Evolutionary conservation across 2,329 filamentous ascomycete species (phyloP), one percentile per base, ranked within the genome.

Genomic region (Sphaerulina vaccinii): DNA sequence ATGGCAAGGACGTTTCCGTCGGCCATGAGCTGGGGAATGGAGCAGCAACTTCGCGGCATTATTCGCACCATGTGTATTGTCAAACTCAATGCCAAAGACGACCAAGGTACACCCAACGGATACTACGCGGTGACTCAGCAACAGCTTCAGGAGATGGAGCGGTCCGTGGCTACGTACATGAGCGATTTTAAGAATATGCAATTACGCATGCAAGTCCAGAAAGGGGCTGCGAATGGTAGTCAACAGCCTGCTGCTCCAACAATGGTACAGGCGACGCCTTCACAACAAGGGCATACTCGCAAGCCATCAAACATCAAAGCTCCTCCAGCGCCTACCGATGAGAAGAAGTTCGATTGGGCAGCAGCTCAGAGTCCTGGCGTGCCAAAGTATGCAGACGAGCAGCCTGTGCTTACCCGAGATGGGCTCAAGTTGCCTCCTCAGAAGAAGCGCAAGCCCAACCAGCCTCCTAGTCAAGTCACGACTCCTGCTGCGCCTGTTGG

Each of bases 391-490:
- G 80, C 81, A 50, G 73, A 73, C 7, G 56, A 57, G 18, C 71
- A 73, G 16, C 75, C 74, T 16, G 72, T 75, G 43, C 73, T 84
- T 42, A 80, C 76, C 3, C 74, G 76, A 9, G 78, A 80, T 44
- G 79, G 82, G 56, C 72, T 85, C 40, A 78, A 81, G 40, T 67
- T 84, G 19, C 82, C 81, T 15, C 73, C 77, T 2, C 72, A 73
- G 50, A 85, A 84, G 71, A 79, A 75, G 61, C 73, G 75, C 47
- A 82, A 80, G 70, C 66, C 71, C 27, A 71, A 71, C 32, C 63
- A 65, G 19, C 46, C 62, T 5, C 68, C 63, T 24, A 75, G 70
- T 51, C 67, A 71, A 36, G 68, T 64, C 1, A 72, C 72, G 3
- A 76, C 74, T 2, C 70, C 70, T 13, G 67, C 61, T n/a, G 64